Base-by-base conservation (phyloP, 352 stramenopile genomes). In the Globisporangium polare region DNA sequence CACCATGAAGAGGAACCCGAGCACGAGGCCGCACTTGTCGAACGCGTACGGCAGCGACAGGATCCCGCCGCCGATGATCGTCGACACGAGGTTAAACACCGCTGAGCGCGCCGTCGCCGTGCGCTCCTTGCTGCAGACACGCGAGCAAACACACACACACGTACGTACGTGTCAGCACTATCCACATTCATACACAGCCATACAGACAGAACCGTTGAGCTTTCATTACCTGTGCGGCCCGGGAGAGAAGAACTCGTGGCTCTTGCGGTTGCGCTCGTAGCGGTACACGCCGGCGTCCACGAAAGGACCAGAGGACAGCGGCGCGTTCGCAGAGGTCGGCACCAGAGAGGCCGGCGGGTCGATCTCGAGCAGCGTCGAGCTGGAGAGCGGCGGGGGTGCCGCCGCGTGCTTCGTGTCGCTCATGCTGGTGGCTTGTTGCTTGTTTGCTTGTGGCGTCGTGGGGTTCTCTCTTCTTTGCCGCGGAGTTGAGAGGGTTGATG, bases 81-180 rank as follows among this genome's bases (percentile, higher is more conserved):
- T 96, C 62, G 86, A 92, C 45, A 94, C 85, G 15, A 96, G 74
- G 52, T 94, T 96, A 66, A 96, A 95, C 46, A 93, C 72, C 26
- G 86, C 83, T 15, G 83, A 94, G 45, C 73, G 72, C 29, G 76
- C 80, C 4, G 76, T 91, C 31, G 78, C 82, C 27, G 83, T 90
- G 63, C 84, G 86, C 29, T 75, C 72, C 42, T 46, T 68, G 47
- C 73, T 83, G 8, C 27, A 35, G 6, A 5, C 24, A 39, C 3
- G 31, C 15, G 37, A 81, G 8, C 27, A 35, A 9, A 5, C 24
- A 39, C 3, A 37, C 15, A 53, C 15, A 17, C 26, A 37, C 4
- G 5, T 5, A 49, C 2, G 12, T 27, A 8, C 1, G 9, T 3
- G n/a, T 33, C 18, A 27, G 43, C n/a, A 17, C 6, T 27, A 41